phyloP scores from a whole-genome alignment of 495 filamentous ascomycete genomes.

The Aspergillus conjunctus region DNA sequence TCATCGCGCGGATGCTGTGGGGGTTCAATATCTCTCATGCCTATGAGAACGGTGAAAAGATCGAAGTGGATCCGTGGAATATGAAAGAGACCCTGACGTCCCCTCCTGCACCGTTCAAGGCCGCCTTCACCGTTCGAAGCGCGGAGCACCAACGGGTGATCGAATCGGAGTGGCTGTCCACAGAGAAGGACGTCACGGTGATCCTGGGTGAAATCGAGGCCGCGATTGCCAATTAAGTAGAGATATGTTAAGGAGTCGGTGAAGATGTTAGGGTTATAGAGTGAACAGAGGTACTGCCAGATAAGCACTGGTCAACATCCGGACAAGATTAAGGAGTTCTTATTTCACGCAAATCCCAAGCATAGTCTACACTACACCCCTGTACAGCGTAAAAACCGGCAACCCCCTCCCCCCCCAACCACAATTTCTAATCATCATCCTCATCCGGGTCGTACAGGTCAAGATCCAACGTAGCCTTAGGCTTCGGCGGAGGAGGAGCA shows the following conservation, averaged over 20 bases:
- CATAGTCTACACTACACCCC: too few species aligned
- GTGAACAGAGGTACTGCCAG: too few species aligned
- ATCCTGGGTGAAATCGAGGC: too few species aligned
- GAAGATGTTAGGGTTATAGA: too few species aligned
- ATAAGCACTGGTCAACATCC: too few species aligned
- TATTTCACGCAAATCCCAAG: too few species aligned
- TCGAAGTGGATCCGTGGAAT: background rate
- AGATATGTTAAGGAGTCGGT: too few species aligned
- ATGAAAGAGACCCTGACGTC: background rate
- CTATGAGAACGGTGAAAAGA: background rate
- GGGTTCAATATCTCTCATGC: background rate
- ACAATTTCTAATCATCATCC: conserved; percentile 36
- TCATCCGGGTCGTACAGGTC: conserved; percentile 53
- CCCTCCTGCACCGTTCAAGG: background rate
- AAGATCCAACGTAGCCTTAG: conserved; percentile 45
- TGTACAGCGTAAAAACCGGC: too few species aligned
- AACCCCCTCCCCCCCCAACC: background rate
- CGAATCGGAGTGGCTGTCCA: conserved; percentile 22
- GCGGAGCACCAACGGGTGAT: conserved; percentile 7
- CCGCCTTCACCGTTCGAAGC: background rate
- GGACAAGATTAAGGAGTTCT: too few species aligned
- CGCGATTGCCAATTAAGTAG: too few species aligned
- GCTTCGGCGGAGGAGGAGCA: conserved; percentile 35
- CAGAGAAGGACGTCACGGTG: background rate
- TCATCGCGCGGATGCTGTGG: conserved; percentile 5